Evolutionary conservation across 371 early-diverging fungal species (phyloP).

Genomic region (Apophysomyces elegans): DNA sequence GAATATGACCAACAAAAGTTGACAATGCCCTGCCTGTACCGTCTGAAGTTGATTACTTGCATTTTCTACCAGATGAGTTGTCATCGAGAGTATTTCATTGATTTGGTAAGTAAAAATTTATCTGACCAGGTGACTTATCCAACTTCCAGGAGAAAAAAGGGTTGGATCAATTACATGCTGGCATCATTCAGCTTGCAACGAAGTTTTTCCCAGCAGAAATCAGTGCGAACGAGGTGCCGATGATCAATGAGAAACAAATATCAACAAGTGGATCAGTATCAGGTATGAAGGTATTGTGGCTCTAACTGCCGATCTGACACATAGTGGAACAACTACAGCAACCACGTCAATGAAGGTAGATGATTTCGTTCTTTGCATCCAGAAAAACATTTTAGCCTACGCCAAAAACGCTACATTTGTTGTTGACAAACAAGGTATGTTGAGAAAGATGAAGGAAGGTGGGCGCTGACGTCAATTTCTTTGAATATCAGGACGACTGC

Average conservation of each 20-base stretch:
- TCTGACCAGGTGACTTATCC: not conserved
- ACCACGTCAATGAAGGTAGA: constrained; percentile 16
- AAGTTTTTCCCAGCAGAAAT: constrained; percentile 22
- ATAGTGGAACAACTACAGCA: constrained; percentile 30
- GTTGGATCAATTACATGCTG: constrained; percentile 10
- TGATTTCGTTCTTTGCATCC: constrained; percentile 20
- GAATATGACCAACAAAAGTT: constrained; percentile 42
- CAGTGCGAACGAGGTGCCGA: constrained; percentile 21
- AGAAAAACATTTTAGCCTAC: constrained; percentile 49
- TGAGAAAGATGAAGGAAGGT: not conserved
- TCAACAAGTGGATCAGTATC: constrained; percentile 15
- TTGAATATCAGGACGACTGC: constrained; percentile 5
- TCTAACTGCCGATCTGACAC: constrained; percentile 2
- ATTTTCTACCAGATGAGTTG: constrained; percentile 51
- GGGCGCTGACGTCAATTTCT: constrained; percentile 8
- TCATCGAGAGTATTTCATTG: constrained; percentile 28
- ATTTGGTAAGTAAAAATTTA: constrained; percentile 4
- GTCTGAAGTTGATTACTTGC: constrained; percentile 45
- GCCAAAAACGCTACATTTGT: constrained; percentile 33
- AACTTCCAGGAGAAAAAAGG: constrained; percentile 15
- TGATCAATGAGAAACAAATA: constrained; percentile 16
- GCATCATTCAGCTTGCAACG: constrained; percentile 19
- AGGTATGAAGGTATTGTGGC: constrained; percentile 12
- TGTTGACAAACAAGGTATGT: constrained; percentile 4
- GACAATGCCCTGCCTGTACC: constrained; percentile 48